Evolutionary conservation across 495 filamentous ascomycete species (phyloP), one percentile per base, ranked within the genome.

Genomic region (Aspergillus leporis): DNA sequence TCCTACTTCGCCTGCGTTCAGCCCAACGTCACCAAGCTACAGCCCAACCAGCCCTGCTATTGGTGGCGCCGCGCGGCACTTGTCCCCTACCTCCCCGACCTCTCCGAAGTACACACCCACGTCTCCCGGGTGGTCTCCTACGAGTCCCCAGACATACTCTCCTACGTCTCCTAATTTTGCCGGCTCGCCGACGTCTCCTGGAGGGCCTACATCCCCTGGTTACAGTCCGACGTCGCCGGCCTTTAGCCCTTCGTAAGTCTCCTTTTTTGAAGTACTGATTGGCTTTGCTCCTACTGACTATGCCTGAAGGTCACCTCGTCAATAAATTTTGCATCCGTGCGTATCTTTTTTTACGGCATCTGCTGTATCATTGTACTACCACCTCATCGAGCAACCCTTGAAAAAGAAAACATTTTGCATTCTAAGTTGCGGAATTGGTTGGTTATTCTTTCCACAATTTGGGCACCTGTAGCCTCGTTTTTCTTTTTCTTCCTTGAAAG

Each of bases 51-150:
- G 85, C 31, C 88, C 89, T 28, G 83, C 84, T 52, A 74, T 77
- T 55, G 77, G 78, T 66, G 76, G 73, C 52, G 70, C 66, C 23
- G 71, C 67, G 53, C 72, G 75, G 40, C 73, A 81, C 59, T 64
- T 78, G 51, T 90, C 88, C n/a, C 90, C 89, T 12, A 89, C 81
- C 23, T 90, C 76, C 7, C 80, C 80, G 8, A 88, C 87, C 0
- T 90, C 88, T 49, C 89, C 87, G 7, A 82, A 85, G 61, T 94
- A 91, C 71, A 89, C 85, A 19, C 90, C 90, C 13, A 88, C 85
- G 6, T 90, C 87, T 48, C 90, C 90, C 30, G 83, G 76, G 28
- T 88, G 83, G 76, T 87, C 85, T 56, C 86, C 87, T 2, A 86
- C 84, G 19, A 87, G 85, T 16, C 87, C 87, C 5, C 82, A 85